A percentile compares a stretch with the other conserved stretches of the same genome.
Evolutionary conservation across 805 yeast species (phyloP).

Genomic region (Saturnispora ahearnii): DNA sequence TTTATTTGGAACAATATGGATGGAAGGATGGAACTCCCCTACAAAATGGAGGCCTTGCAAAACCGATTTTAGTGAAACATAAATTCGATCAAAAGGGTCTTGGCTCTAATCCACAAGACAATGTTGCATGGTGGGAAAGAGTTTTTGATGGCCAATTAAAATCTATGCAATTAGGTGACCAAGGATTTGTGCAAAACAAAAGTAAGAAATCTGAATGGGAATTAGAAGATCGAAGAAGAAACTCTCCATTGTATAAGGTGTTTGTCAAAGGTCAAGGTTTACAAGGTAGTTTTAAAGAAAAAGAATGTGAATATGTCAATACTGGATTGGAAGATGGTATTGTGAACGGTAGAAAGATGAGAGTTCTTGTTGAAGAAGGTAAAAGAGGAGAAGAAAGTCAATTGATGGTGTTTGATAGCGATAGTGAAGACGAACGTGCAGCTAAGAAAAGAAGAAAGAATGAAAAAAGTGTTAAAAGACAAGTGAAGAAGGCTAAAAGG

Average conservation of each 20-base stretch:
- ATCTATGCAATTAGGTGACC: constrained; percentile 40
- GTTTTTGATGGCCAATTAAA: constrained; percentile 90
- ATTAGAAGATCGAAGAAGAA: constrained; percentile 27
- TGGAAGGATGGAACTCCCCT: constrained; percentile 92
- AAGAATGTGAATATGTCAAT: constrained; percentile 17
- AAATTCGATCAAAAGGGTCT: constrained; percentile 86
- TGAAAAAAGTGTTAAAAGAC: constrained; percentile 18
- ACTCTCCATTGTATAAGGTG: constrained; percentile 65
- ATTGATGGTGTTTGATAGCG: constrained; percentile 18
- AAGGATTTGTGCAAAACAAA: constrained; percentile 1
- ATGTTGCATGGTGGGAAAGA: constrained; percentile 96
- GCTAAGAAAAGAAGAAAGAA: constrained; percentile 20
- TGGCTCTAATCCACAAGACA: constrained; percentile 68
- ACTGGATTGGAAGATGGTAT: constrained; percentile 1
- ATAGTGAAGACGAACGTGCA: constrained; percentile 24
- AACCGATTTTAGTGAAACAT: constrained; percentile 83
- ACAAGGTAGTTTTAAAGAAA: constrained; percentile 61
- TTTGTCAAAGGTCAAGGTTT: constrained; percentile 84
- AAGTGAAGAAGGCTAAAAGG: constrained; percentile 18
- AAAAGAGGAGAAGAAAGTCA: constrained; percentile 12
- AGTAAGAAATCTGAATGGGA: constrained; percentile 1
- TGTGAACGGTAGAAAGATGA: constrained; percentile 8
- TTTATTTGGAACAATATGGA: constrained; percentile 68
- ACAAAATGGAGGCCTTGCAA: constrained; percentile 66
- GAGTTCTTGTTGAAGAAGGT: constrained; percentile 1